Base-by-base conservation (phyloP, 225 moss, liverwort and hornwort genomes). In the Physcomitrellopsis africana region DNA sequence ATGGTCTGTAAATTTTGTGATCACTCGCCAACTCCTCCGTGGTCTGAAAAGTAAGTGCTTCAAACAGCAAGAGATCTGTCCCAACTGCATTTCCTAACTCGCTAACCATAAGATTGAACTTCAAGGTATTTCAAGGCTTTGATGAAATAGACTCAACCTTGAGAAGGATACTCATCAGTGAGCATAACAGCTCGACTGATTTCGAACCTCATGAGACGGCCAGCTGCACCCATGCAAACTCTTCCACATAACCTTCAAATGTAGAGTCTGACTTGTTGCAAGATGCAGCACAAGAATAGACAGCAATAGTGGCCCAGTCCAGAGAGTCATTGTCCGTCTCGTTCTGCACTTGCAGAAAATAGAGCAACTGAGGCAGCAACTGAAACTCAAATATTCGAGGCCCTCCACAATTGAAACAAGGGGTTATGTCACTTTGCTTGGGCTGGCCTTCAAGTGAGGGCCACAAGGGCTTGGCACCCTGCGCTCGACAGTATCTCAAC, bases 271-370 rank as follows among this genome's bases (percentile, higher is more conserved):
- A 41, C 11, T 44, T 19, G 64, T 77, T 77, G 80, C 97, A 99
- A 2, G 94, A 99, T 24, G 74, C 76, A 27, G 76, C 83, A 68
- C 97, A 99, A 5, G 97, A 75, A 60, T 99, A 99, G 24, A 94
- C 90, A 5, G 92, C 94, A 51, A 99, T 94, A 20, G 94, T 94
- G 62, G 88, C 93, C 93, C 94, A 99, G 72, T 99, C 97, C 4
- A 99, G 84, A 11, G 95, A 95, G 76, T 99, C 93, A 7, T 73
- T 72, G 12, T 90, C 88, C 48, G 79, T 18, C 67, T 78, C 90
- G 69, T 92, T 91, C 55, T 95, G 82, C 27, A 94, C 75, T 42
- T 81, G 77, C n/a, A 95, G 81, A 81, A 90, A 99, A 77, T 95
- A 99, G 1, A 99, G 95, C 72, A 99, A 79, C 70, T 99, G 97